Conservation (phyloP, 495 filamentous ascomycete genomes). For the Aspergillus hancockii region DNA sequence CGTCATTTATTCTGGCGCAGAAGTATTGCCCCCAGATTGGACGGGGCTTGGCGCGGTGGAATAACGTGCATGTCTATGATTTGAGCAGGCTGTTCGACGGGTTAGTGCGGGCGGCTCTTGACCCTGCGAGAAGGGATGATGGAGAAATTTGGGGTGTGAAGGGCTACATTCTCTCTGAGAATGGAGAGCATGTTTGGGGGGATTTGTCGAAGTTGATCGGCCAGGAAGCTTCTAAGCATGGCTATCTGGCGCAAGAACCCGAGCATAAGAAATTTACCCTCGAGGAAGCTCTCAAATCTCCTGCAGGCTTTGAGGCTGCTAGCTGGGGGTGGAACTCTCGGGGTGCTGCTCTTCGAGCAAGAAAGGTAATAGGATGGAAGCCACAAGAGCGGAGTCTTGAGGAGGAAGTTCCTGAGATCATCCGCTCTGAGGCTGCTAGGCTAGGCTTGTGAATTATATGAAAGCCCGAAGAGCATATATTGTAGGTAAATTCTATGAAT, state of each 20-base stretch:
- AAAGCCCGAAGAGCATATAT: not conserved
- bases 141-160: conserved; percentile 66
- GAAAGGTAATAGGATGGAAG: conserved; percentile 61
- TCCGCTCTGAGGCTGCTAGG: conserved; percentile 19
- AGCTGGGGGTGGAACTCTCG: conserved; percentile 62
- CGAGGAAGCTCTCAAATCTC: conserved; percentile 27
- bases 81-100: conserved; percentile 60
- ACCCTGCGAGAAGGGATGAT: conserved; percentile 35
- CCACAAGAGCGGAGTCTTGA: conserved; percentile 50
- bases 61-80: conserved; percentile 69
- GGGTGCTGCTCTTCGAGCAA: conserved; percentile 55
- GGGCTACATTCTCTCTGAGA: conserved; percentile 73
- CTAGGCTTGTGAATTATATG: not conserved
- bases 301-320: conserved; percentile 29
- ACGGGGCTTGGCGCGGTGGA: conserved; percentile 62
- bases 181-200: conserved; percentile 68
- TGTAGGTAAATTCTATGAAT: not conserved
- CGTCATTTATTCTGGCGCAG: conserved; percentile 52
- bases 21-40: conserved; percentile 61
- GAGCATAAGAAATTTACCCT: conserved; percentile 33
- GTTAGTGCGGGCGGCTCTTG: conserved; percentile 61
- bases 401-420: conserved; percentile 50
- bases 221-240: conserved; percentile 56
- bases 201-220: conserved; percentile 59
- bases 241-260: conserved; percentile 49